These are phyloP conservation scores for Neophaeococcomyces mojaviensis DNA, from an alignment of 2,329 filamentous ascomycete species.

Conservation along the genomic window DNA sequence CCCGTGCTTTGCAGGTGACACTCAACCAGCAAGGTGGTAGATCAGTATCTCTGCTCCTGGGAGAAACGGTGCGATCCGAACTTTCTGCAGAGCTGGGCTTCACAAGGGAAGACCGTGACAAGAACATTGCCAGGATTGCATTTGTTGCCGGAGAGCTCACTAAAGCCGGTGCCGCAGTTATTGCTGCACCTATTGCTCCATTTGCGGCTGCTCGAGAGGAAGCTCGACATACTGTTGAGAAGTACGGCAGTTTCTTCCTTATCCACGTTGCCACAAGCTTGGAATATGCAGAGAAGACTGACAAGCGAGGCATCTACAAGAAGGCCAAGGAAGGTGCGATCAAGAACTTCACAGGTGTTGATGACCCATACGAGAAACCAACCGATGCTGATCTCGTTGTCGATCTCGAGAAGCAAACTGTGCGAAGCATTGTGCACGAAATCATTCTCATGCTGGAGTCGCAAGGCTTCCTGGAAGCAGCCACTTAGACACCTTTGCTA, in stretches of 20 bases:
- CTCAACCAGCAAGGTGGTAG: constrained; percentile 97
- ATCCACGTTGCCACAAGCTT: constrained; percentile 90
- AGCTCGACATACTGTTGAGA: constrained; percentile 78
- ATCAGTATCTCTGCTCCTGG: constrained; percentile 85
- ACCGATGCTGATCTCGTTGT: constrained; percentile 75
- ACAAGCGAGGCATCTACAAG: constrained; percentile 83
- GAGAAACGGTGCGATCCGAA: constrained; percentile 89
- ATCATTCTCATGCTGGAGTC: constrained; percentile 90
- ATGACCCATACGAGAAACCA: constrained; percentile 90
- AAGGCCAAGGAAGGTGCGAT: constrained; percentile 82
- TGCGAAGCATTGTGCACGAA: constrained; percentile 91
- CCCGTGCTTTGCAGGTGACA: constrained; percentile 89
- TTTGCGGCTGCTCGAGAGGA: constrained; percentile 71
- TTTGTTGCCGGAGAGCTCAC: constrained; percentile 96
- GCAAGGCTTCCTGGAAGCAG: constrained; percentile 68
- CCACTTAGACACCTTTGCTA: not conserved
- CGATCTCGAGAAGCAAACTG: constrained; percentile 75
- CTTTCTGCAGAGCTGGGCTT: constrained; percentile 94
- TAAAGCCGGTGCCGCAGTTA: constrained; percentile 84
- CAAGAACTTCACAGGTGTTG: constrained; percentile 96
- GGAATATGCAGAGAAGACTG: constrained; percentile 89
- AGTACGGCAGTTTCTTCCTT: constrained; percentile 86
- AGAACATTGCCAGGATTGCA: constrained; percentile 90
- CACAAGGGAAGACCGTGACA: constrained; percentile 82
- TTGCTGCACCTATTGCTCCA: constrained; percentile 91